Conservation (phyloP, 192 early-diverging fungal genomes). For the Coemansia sp. region DNA sequence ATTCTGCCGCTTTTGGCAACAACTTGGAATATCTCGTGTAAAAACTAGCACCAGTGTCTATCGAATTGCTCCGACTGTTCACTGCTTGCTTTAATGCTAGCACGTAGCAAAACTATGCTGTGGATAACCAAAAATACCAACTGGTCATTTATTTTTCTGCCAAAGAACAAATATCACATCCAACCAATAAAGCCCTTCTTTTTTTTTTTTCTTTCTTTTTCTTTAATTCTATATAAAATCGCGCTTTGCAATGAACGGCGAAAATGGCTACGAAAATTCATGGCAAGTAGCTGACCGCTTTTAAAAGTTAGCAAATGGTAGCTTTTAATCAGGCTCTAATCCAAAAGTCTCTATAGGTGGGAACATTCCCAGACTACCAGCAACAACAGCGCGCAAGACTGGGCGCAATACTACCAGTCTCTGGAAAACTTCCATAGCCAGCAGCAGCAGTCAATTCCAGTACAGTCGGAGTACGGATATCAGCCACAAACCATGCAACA, state of each 20-base stretch:
- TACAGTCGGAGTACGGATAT: background rate
- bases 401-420: slow-evolving; percentile 49
- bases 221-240: too few species aligned
- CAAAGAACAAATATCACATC: too few species aligned
- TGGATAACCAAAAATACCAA: too few species aligned
- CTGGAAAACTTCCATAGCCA: slow-evolving; percentile 44
- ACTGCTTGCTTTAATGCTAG: too few species aligned
- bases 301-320: background rate
- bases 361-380: slow-evolving; percentile 19
- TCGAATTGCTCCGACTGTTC: too few species aligned
- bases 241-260: background rate
- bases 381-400: slow-evolving; percentile 31
- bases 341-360: slow-evolving; percentile 30
- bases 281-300: background rate
- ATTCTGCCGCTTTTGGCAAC: too few species aligned
- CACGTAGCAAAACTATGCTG: too few species aligned
- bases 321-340: background rate
- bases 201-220: too few species aligned
- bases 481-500: background rate
- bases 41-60: too few species aligned
- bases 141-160: too few species aligned
- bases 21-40: too few species aligned
- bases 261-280: slow-evolving; percentile 1
- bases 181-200: too few species aligned
- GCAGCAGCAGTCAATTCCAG: slow-evolving; percentile 3